Base-by-base conservation (phyloP, 2,329 filamentous ascomycete genomes). In the Colletotrichum salicis region DNA sequence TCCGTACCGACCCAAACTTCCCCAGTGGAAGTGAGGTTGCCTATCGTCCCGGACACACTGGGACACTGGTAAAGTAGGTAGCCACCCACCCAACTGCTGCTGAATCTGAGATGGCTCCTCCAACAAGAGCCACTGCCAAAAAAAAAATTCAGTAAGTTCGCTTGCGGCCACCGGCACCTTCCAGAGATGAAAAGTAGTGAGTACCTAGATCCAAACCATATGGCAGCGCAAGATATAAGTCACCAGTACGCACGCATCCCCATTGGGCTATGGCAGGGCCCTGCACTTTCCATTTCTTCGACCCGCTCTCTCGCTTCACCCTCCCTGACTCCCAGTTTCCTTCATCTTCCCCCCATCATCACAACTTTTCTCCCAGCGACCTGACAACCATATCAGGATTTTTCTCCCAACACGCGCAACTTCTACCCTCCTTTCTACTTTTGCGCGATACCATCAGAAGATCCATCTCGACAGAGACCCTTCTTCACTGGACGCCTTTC, bases 241-340 rank as follows among this genome's bases (percentile, higher is more conserved):
- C 59, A n/a, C 54, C 33, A 22, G 45, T 69, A 71, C 69, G 54
- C 48, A 33, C 45, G 22, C 55, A 41, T 51, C 61, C 61, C 58
- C 41, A 41, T 64, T 52, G 29, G 66, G 67, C 57, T 65, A 27
- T 58, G 41, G 62, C 51, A 66, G 57, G 66, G 66, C 59, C 70
- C 45, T 66, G 61, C 69, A 64, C 64, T 71, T 71, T 64, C 62
- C 62, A 65, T 72, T 71, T 72, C 70, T 65, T 65, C 61, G 67
- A 71, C 70, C 70, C 69, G 65, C 69, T 71, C 65, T 69, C 65
- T 71, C 65, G 59, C 69, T 64, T 63, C 59, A 64, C 45, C 54
- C 64, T 61, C 67, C 65, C 69, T 66, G 54, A 62, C 62, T 58
- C 29, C 27, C 56, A 59, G 22, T 59, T 66, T 72, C 59, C 69